Conservation (phyloP, 2,329 filamentous ascomycete species). For the Cladobotryum mycophilum region DNA sequence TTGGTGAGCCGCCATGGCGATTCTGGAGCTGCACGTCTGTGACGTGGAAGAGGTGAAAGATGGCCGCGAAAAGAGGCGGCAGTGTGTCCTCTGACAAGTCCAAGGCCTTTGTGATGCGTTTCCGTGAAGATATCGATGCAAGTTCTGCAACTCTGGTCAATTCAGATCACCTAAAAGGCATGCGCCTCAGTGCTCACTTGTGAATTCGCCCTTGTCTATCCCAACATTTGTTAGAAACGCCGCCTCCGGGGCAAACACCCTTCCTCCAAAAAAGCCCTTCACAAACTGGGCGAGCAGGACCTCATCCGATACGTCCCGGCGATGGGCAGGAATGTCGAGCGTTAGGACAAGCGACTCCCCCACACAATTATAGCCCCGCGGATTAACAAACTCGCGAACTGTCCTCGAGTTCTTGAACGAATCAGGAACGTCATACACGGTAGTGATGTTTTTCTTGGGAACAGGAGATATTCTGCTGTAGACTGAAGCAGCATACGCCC, state of each 20-base stretch:
- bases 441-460: conserved; percentile 13
- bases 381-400: conserved; percentile 22
- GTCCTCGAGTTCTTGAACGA: conserved; percentile 20
- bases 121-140: not conserved
- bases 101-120: conserved; percentile 14
- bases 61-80: conserved; percentile 14
- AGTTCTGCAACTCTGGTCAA: not conserved
- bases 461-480: not conserved
- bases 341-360: conserved; percentile 21
- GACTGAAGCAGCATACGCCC: conserved; percentile 3
- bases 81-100: conserved; percentile 16
- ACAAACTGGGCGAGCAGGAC: conserved; percentile 22
- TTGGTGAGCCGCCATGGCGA: not conserved
- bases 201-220: conserved; percentile 3
- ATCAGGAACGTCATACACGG: conserved; percentile 14
- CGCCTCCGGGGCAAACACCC: conserved; percentile 22
- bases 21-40: conserved; percentile 11
- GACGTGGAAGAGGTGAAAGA: conserved; percentile 24
- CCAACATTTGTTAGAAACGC: conserved; percentile 4
- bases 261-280: conserved; percentile 25
- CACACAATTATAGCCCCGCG: conserved; percentile 11
- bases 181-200: not conserved
- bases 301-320: conserved; percentile 18
- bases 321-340: conserved; percentile 15
- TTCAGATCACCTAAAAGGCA: not conserved